Conservation (phyloP, 306 rosid species). For the Ormosia semicastrata region DNA sequence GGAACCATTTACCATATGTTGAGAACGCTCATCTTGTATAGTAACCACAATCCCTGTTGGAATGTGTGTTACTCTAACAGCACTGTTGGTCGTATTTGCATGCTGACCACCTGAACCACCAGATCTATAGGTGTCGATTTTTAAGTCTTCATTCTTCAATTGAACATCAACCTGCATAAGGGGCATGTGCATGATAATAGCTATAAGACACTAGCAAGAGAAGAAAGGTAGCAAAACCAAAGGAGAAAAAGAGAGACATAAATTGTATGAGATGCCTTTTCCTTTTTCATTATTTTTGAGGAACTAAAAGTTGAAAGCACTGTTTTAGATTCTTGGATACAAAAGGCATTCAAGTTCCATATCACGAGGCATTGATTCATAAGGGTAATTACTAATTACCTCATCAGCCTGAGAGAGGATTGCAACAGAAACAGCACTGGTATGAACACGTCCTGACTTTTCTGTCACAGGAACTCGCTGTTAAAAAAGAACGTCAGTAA, state of each 20-base stretch:
- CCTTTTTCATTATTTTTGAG: neutral
- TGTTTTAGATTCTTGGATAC: neutral
- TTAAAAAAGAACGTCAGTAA: constrained; percentile 27
- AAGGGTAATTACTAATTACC: constrained; percentile 49
- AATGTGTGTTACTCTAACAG: constrained; percentile 83
- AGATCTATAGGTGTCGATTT: constrained; percentile 78
- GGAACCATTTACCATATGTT: constrained; percentile 64
- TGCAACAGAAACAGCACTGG: constrained; percentile 97
- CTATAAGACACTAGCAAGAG: neutral
- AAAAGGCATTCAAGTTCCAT: constrained; percentile 12
- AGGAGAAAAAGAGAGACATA: neutral
- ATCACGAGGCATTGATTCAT: constrained; percentile 1
- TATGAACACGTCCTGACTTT: constrained; percentile 87
- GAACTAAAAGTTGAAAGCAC: neutral
- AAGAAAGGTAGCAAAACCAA: neutral
- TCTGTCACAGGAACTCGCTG: constrained; percentile 96
- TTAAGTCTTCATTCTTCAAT: constrained; percentile 82
- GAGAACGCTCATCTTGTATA: constrained; percentile 95
- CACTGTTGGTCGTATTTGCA: constrained; percentile 95
- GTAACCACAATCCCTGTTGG: constrained; percentile 78
- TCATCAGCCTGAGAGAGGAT: constrained; percentile 96
- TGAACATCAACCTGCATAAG: constrained; percentile 83
- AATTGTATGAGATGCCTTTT: neutral
- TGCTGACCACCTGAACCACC: constrained; percentile 98
- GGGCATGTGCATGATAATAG: constrained; percentile 12